phyloP scores from a whole-genome alignment of 2,329 filamentous ascomycete species.

The Plenodomus lindquistii region DNA sequence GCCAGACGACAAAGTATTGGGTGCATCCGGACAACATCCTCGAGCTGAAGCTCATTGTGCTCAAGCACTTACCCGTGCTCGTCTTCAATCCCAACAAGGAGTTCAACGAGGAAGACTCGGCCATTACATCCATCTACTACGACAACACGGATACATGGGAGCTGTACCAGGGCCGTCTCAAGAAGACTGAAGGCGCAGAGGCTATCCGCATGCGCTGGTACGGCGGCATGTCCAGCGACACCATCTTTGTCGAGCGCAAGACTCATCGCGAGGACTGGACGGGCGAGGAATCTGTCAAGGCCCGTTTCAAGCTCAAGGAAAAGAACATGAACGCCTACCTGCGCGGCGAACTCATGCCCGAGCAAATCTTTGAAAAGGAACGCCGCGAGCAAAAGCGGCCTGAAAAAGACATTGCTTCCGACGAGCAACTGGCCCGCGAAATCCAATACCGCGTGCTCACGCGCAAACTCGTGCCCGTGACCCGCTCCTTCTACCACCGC shows the following conservation, averaged over 20 bases:
- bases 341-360: slow-evolving; percentile 79
- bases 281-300: slow-evolving; percentile 98
- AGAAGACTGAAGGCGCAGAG: slow-evolving; percentile 97
- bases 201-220: slow-evolving; percentile 97
- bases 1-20: slow-evolving; percentile 99
- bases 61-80: slow-evolving; percentile 95
- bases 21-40: slow-evolving; percentile 98
- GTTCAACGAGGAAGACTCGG: slow-evolving; percentile 85
- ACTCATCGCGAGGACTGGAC: slow-evolving; percentile 99
- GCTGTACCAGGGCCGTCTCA: slow-evolving; percentile 88
- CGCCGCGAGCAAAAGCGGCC: slow-evolving; percentile 94
- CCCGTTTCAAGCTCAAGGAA: slow-evolving; percentile 91
- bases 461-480: slow-evolving; percentile 84
- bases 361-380: slow-evolving; percentile 93
- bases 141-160: slow-evolving; percentile 95
- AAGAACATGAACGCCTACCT: slow-evolving; percentile 96
- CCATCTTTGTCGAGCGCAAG: slow-evolving; percentile 96
- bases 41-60: slow-evolving; percentile 93
- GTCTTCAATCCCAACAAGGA: slow-evolving; percentile 98
- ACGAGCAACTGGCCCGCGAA: slow-evolving; percentile 87
- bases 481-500: slow-evolving; percentile 95
- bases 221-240: slow-evolving; percentile 91
- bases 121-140: slow-evolving; percentile 98
- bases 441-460: slow-evolving; percentile 92
- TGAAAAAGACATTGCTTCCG: slow-evolving; percentile 85